phyloP scores from a whole-genome alignment of 2,329 filamentous ascomycete species.

The Fusarium buxicola region DNA sequence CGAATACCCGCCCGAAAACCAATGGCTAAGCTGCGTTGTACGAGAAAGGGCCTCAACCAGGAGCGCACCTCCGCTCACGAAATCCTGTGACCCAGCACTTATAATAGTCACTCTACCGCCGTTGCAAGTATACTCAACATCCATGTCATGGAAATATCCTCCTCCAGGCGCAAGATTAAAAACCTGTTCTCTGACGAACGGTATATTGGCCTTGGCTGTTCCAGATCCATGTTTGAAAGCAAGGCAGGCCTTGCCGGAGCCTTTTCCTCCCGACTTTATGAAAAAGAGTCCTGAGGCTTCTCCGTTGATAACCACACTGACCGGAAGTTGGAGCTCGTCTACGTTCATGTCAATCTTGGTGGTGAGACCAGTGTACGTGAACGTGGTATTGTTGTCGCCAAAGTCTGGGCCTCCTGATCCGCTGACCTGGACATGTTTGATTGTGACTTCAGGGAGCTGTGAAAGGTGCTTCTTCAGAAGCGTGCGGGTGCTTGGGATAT shows the following conservation, averaged over 20 bases:
- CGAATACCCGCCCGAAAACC: too few species aligned
- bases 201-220: not conserved
- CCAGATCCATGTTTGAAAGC: slow-evolving; percentile 5
- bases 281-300: slow-evolving; percentile 3
- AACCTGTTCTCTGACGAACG: not conserved
- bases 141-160: slow-evolving; percentile 12
- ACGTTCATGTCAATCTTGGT: not conserved
- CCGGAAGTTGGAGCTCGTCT: not conserved
- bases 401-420: slow-evolving; percentile 1
- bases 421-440: slow-evolving; percentile 9
- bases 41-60: slow-evolving; percentile 12
- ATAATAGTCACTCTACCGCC: slow-evolving; percentile 1
- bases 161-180: slow-evolving; percentile 13
- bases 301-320: slow-evolving; percentile 3
- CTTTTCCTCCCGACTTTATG: slow-evolving; percentile 7
- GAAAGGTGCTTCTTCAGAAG: slow-evolving; percentile 12
- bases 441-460: not conserved
- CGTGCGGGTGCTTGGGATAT: slow-evolving; percentile 8
- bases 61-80: not conserved
- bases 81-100: not conserved
- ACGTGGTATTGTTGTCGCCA: not conserved
- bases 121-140: slow-evolving; percentile 8
- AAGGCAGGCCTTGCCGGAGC: slow-evolving; percentile 7
- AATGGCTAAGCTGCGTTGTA: slow-evolving; percentile 12
- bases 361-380: slow-evolving; percentile 1